Conservation (phyloP, 31 red algal genomes). For the Odonthalia washingtoniensis region DNA sequence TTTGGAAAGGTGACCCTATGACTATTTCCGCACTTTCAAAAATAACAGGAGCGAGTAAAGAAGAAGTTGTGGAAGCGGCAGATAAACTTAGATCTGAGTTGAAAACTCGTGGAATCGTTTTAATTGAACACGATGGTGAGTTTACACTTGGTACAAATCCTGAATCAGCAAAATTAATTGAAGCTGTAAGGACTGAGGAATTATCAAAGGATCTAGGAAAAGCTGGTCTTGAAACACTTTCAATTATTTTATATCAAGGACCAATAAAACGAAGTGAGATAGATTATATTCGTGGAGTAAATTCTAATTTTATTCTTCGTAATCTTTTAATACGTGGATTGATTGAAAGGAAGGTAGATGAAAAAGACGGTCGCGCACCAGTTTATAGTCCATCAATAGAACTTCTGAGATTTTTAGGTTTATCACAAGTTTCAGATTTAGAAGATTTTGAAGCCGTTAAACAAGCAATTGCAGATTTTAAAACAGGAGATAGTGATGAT, state of each 20-base stretch:
- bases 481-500: too few relatives aligned
- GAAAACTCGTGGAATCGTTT: slow-evolving; percentile 8
- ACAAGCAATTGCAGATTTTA: too few relatives aligned
- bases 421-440: too few relatives aligned
- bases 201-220: neutral
- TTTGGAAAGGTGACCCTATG: neutral
- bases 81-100: neutral
- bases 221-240: slow-evolving; percentile 7
- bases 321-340: slow-evolving; percentile 18
- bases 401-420: too few relatives aligned
- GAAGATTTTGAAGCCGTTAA: too few relatives aligned
- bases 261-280: neutral
- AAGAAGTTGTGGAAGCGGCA: slow-evolving; percentile 3
- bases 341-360: neutral
- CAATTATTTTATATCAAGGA: slow-evolving; percentile 28
- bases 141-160: slow-evolving; percentile 19
- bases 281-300: slow-evolving; percentile 12
- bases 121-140: neutral
- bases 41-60: neutral
- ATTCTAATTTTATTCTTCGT: neutral
- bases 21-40: neutral
- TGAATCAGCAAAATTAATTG: slow-evolving; percentile 6
- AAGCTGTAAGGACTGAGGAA: neutral
- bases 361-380: too few relatives aligned
- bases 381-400: too few relatives aligned